These are phyloP conservation scores for Daphne laureola DNA, from an alignment of 441 rosid genomes.

Conservation along the genomic window DNA sequence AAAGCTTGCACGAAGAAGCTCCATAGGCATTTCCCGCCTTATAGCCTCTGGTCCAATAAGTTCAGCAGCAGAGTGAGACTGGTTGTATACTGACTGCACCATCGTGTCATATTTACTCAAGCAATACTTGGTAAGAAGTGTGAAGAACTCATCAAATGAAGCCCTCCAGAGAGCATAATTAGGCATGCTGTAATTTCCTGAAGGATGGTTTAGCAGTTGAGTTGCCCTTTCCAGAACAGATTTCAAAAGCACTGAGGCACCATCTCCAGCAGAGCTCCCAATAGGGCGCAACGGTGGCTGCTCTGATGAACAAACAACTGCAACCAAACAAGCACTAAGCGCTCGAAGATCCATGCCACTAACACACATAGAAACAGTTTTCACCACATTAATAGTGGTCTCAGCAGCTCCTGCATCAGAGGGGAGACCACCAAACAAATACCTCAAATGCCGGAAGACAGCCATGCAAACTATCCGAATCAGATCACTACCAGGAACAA, in stretches of 20 bases:
- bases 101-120: conserved; percentile 75
- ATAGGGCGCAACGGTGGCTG: conserved; percentile 98
- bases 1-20: conserved; percentile 85
- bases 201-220: conserved; percentile 36
- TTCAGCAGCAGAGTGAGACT: conserved; percentile 41
- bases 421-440: conserved; percentile 70
- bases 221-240: conserved; percentile 72
- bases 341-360: conserved; percentile 82
- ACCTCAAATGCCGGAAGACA: conserved; percentile 67
- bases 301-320: conserved; percentile 92
- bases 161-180: conserved; percentile 88
- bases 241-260: conserved; percentile 66
- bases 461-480: conserved; percentile 90
- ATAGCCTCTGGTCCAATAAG: conserved; percentile 57
- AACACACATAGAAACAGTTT: conserved; percentile 60
- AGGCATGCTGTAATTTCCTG: conserved; percentile 37
- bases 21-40: conserved; percentile 89
- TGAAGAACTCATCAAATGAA: conserved; percentile 86
- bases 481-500: conserved; percentile 79
- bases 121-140: conserved; percentile 89
- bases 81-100: conserved; percentile 38
- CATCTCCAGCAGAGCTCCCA: conserved; percentile 86
- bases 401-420: conserved; percentile 61
- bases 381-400: conserved; percentile 50
- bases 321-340: conserved; percentile 88